Conservation (phyloP, 2,329 filamentous ascomycete genomes). For the Calycina marina region DNA sequence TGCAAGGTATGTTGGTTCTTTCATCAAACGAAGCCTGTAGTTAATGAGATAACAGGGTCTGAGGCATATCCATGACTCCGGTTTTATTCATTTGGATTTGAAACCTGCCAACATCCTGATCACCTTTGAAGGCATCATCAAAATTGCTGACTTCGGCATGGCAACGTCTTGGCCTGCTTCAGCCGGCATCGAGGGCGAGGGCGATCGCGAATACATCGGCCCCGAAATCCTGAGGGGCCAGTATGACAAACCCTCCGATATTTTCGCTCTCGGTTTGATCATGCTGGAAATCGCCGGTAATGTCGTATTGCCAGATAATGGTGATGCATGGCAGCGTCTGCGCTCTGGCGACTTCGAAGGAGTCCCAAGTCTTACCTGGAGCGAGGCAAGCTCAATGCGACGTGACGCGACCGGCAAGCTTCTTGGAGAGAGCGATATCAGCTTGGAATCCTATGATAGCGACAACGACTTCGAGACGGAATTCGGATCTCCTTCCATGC, state of each 20-base stretch:
- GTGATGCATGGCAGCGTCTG: constrained; percentile 77
- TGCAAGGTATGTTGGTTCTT: constrained; percentile 55
- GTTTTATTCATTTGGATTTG: constrained; percentile 73
- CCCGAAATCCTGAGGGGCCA: constrained; percentile 79
- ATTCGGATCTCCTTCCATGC: constrained; percentile 24
- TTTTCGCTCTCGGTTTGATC: constrained; percentile 89
- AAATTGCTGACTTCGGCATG: constrained; percentile 78
- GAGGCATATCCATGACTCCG: constrained; percentile 76
- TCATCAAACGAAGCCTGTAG: too few species aligned
- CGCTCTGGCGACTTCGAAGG: constrained; percentile 81
- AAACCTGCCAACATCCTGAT: constrained; percentile 79
- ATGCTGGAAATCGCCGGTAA: constrained; percentile 92
- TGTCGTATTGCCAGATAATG: constrained; percentile 85
- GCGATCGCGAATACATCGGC: constrained; percentile 90
- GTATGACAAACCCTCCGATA: constrained; percentile 81
- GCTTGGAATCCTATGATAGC: constrained; percentile 22
- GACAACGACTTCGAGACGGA: constrained; percentile 26
- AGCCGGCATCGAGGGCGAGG: constrained; percentile 71
- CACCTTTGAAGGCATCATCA: constrained; percentile 65
- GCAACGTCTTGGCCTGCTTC: constrained; percentile 67
- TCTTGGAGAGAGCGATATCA: constrained; percentile 25
- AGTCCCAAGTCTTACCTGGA: constrained; percentile 76
- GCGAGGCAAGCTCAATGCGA: constrained; percentile 51
- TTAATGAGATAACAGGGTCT: constrained; percentile 49
- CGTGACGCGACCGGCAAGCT: constrained; percentile 65